Evolutionary conservation across 257 asterid genomes (phyloP), one percentile per base, ranked within the genome.

Genomic region (Nicotiana otophora): DNA sequence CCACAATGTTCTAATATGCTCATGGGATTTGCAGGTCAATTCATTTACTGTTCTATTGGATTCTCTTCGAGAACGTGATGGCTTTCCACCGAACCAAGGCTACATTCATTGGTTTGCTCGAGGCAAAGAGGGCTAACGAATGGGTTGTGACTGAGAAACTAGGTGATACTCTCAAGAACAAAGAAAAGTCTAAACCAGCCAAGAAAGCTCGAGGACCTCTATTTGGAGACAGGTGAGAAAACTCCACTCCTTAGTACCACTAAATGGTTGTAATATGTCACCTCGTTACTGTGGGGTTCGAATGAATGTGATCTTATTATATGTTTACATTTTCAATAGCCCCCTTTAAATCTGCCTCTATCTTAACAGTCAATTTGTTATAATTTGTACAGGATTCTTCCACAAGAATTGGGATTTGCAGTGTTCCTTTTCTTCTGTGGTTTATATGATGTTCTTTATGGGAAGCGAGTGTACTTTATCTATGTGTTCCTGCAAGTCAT

Each of bases 91-190:
- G 99, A 6, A 93, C 99, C 65, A 96, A 96, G 92, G 99, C 99
- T 1, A 91, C 99, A 7, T 81, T 94, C 88, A 96, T 96, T 36
- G 98, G 99, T 4, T 88, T 96, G 63, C 78, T 96, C 6, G 99
- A 93, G 88, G 98, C 94, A 0, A 91, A 91, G 84, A 90, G 99
- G 60, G 98, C 90, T 6, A 96, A 96, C 57, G 99, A 96, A 89
- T 96, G 99, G 99, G 93, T 96, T 48, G 99, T 96, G 77, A 96
- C 99, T 10, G 99, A 96, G 86, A 96, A 96, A 81, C 93, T 94
- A 1, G 99, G 99, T 81, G 99, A 96, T 36, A 57, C 91, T 42
- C 86, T 93, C 19, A 96, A 92, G 85, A 92, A 86, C 87, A 96
- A 96, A 82, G 82, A 92, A 8, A 86, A 85, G 23, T 46, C 64